These are phyloP conservation scores for Eucalyptus decipiens DNA, from an alignment of 345 rosid genomes.

Conservation along the genomic window DNA sequence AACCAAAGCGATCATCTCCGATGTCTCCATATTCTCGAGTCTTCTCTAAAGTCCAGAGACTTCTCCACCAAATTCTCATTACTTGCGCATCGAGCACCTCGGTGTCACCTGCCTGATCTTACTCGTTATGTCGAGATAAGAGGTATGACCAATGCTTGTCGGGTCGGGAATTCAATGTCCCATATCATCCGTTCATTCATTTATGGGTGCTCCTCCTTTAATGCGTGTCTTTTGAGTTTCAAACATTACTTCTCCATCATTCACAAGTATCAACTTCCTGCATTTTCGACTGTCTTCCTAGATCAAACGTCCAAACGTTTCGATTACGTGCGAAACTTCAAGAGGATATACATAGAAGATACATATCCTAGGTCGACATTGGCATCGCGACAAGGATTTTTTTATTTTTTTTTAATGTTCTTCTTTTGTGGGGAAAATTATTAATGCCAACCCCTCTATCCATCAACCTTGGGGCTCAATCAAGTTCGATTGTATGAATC, in stretches of 20 bases:
- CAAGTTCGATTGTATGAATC: neutral
- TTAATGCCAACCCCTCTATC: neutral
- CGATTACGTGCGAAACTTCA: neutral
- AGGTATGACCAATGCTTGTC: neutral
- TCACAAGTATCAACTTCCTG: neutral
- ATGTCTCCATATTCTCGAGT: neutral
- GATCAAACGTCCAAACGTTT: neutral
- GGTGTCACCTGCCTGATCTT: neutral
- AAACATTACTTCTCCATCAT: neutral
- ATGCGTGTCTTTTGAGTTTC: neutral
- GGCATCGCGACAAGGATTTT: neutral
- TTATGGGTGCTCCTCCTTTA: neutral
- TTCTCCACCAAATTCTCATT: neutral
- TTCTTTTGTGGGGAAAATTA: neutral
- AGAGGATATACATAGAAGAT: neutral
- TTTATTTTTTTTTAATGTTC: neutral
- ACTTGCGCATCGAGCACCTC: neutral
- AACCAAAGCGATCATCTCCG: neutral
- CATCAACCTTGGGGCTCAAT: neutral
- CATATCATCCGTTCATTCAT: neutral
- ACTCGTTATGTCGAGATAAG: neutral
- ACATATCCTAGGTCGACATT: neutral
- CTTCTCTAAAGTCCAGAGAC: neutral
- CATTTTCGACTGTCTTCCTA: neutral
- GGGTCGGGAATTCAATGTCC: neutral